phyloP scores from a whole-genome alignment of 1,139 yeast species.

The Suhomyces maxii region DNA sequence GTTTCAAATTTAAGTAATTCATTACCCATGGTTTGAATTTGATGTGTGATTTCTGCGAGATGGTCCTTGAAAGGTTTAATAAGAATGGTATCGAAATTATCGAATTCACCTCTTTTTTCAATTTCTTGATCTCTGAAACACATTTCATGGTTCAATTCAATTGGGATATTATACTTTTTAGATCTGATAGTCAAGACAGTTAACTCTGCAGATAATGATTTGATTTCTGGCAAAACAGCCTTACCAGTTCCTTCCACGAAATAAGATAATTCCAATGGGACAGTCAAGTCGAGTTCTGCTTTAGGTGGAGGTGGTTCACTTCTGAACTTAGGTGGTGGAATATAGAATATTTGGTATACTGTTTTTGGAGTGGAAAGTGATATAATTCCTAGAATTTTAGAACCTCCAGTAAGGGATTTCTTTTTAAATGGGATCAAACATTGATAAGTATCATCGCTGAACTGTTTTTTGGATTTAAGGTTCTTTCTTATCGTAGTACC shows the following conservation, averaged over 20 bases:
- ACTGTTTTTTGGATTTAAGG: constrained; percentile 17
- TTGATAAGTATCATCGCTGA: constrained; percentile 31
- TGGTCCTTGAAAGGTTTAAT: constrained; percentile 32
- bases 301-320: constrained; percentile 7
- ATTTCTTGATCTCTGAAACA: constrained; percentile 28
- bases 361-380: constrained; percentile 40
- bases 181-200: constrained; percentile 36
- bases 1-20: constrained; percentile 39
- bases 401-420: constrained; percentile 37
- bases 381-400: constrained; percentile 35
- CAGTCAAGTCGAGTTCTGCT: constrained; percentile 22
- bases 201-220: constrained; percentile 30
- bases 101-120: constrained; percentile 25
- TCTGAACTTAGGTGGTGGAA: constrained; percentile 35
- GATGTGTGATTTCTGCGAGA: constrained; percentile 27
- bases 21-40: constrained; percentile 37
- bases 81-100: constrained; percentile 34
- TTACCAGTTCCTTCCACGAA: constrained; percentile 20
- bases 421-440: constrained; percentile 36
- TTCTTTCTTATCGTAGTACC: constrained; percentile 20
- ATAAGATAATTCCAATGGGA: constrained; percentile 40
- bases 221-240: constrained; percentile 29
- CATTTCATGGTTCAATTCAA: constrained; percentile 44
- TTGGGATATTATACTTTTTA: constrained; percentile 33
- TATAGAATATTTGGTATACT: constrained; percentile 30